Conservation (phyloP, 352 stramenopile species). For the Globisporangium okanoganense region DNA sequence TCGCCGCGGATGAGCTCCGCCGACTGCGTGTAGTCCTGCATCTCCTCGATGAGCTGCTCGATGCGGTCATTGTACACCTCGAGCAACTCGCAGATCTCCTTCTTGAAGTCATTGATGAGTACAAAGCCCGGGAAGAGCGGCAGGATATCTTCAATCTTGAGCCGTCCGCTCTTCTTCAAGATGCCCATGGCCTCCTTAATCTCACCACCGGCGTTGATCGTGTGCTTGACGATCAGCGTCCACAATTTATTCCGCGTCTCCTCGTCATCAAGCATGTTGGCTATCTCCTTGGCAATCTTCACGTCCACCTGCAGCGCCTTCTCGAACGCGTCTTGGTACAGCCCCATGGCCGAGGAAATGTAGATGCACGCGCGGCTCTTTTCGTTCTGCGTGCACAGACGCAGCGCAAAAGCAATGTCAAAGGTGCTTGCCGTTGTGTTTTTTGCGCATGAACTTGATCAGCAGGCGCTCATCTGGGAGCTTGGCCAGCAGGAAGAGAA, state of each 20-base stretch:
- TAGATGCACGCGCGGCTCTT: slow-evolving; percentile 93
- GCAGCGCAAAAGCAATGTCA: slow-evolving; percentile 90
- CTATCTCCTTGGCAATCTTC: slow-evolving; percentile 93
- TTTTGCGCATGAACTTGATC: slow-evolving; percentile 90
- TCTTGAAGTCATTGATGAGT: slow-evolving; percentile 95
- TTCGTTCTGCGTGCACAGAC: slow-evolving; percentile 90
- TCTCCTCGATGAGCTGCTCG: slow-evolving; percentile 90
- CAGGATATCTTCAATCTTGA: slow-evolving; percentile 94
- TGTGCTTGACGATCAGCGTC: slow-evolving; percentile 92
- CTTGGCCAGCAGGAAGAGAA: slow-evolving; percentile 89
- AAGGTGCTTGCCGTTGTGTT: slow-evolving; percentile 83
- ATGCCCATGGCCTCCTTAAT: slow-evolving; percentile 86
- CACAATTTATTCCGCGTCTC: slow-evolving; percentile 91
- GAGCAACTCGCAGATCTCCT: slow-evolving; percentile 92
- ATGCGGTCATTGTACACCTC: slow-evolving; percentile 91
- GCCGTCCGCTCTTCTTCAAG: slow-evolving; percentile 78
- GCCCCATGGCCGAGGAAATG: slow-evolving; percentile 92
- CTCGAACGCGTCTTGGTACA: slow-evolving; percentile 92
- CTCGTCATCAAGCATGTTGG: slow-evolving; percentile 86
- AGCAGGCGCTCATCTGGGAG: slow-evolving; percentile 85
- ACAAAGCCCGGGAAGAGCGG: slow-evolving; percentile 95
- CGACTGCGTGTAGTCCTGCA: slow-evolving; percentile 91
- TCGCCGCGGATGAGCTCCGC: slow-evolving; percentile 88
- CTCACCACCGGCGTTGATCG: slow-evolving; percentile 84
- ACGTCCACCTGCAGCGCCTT: slow-evolving; percentile 88